A percentile compares a stretch with the other conserved stretches of the same genome.
Evolutionary conservation across 192 early-diverging fungal genomes (phyloP).

Genomic region (Glomus cerebriforme): DNA sequence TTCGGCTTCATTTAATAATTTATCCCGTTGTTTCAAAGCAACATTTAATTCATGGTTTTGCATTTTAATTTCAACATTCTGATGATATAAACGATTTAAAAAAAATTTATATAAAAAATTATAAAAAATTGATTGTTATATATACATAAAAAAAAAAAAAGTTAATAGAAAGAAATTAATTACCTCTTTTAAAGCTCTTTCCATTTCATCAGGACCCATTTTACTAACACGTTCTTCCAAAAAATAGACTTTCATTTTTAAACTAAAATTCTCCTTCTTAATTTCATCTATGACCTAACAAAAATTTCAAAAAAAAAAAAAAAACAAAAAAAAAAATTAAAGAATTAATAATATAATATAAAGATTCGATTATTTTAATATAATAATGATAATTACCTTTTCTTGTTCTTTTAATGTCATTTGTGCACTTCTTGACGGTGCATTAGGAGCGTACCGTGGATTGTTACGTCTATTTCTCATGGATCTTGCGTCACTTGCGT

Average conservation of each 20-base stretch:
- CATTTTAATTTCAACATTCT: conserved; percentile 57
- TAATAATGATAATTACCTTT: conserved; percentile 34
- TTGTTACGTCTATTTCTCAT: neutral
- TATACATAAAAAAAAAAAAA: neutral
- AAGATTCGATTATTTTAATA: neutral
- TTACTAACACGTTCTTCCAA: conserved; percentile 53
- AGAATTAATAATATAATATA: neutral
- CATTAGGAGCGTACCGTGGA: neutral
- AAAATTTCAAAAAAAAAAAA: neutral
- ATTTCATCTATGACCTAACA: conserved; percentile 55
- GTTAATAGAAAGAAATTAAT: neutral
- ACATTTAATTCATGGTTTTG: conserved; percentile 47
- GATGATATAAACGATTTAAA: conserved; percentile 25
- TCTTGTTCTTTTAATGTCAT: conserved; percentile 58
- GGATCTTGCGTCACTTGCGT: neutral
- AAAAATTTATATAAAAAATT: neutral
- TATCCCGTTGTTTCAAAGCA: conserved; percentile 52
- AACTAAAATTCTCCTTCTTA: conserved; percentile 55
- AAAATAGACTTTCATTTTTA: conserved; percentile 58
- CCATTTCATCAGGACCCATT: conserved; percentile 55
- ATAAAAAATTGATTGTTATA: neutral
- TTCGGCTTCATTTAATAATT: conserved; percentile 46
- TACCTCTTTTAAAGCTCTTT: conserved; percentile 56
- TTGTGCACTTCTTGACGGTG: conserved; percentile 29
- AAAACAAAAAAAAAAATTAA: neutral